A percentile compares a stretch with the other conserved stretches of the same genome.
phyloP scores from a whole-genome alignment of 495 filamentous ascomycete species.

The Sordaria brevicollis region DNA sequence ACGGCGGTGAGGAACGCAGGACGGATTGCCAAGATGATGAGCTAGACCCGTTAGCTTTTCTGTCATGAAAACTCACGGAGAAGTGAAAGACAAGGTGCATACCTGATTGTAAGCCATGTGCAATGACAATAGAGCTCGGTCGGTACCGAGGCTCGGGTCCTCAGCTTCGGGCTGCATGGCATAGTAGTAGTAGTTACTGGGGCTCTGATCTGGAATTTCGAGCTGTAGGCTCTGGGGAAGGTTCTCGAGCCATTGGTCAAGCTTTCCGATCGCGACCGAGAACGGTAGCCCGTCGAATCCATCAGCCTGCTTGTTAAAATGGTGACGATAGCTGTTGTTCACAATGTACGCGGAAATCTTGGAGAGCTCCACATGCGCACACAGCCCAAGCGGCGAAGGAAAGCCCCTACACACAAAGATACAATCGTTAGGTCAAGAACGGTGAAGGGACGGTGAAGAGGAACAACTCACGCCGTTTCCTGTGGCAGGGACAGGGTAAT shows the following conservation, averaged over 20 bases:
- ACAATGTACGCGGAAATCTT: slow-evolving; percentile 28
- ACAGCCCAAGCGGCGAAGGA: slow-evolving; percentile 24
- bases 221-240: slow-evolving; percentile 10
- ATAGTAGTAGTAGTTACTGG: neutral
- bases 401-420: slow-evolving; percentile 14
- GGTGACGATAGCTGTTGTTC: slow-evolving; percentile 21
- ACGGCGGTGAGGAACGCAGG: slow-evolving; percentile 30
- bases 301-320: slow-evolving; percentile 2
- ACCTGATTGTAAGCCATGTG: slow-evolving; percentile 37
- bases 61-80: neutral
- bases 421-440: neutral
- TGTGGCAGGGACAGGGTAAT: slow-evolving; percentile 23
- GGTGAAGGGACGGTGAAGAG: neutral
- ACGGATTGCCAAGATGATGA: slow-evolving; percentile 29
- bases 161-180: neutral
- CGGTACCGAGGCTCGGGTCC: slow-evolving; percentile 5
- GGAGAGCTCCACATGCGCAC: slow-evolving; percentile 27
- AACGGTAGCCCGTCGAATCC: neutral
- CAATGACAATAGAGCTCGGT: slow-evolving; percentile 22
- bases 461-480: slow-evolving; percentile 17
- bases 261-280: slow-evolving; percentile 14
- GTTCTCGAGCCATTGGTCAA: slow-evolving; percentile 14
- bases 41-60: slow-evolving; percentile 14
- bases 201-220: neutral
- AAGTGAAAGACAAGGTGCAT: neutral